These are phyloP conservation scores for Phaeosphaeria sp. DNA, from an alignment of 2,329 filamentous ascomycete genomes.

Conservation along the genomic window DNA sequence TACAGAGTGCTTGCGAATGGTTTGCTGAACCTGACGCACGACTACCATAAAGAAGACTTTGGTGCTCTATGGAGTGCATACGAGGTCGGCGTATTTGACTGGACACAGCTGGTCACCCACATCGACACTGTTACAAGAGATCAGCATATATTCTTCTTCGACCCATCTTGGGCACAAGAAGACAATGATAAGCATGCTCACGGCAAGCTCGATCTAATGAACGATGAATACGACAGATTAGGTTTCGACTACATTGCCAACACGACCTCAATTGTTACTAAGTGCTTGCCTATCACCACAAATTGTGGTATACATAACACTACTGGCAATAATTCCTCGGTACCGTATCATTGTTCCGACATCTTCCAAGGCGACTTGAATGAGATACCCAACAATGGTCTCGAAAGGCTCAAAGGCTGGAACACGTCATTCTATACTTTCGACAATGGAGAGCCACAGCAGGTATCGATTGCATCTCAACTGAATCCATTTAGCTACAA, in stretches of 20 bases:
- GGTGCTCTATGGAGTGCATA: background rate
- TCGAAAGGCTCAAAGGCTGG: constrained; percentile 3
- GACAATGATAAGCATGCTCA: background rate
- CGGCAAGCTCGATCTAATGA: background rate
- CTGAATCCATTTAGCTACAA: constrained; percentile 1
- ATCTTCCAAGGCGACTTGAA: background rate
- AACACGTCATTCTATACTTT: background rate
- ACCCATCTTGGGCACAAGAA: background rate
- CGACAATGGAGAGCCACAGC: background rate
- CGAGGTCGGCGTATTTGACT: background rate
- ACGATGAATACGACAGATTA: background rate
- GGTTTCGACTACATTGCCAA: constrained; percentile 1
- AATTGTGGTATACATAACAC: background rate
- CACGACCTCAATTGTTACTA: constrained; percentile 1
- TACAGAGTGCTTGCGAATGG: background rate
- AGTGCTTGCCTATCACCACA: background rate
- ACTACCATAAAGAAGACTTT: constrained; percentile 1
- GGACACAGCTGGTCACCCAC: background rate
- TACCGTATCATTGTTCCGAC: background rate
- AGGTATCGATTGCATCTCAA: background rate
- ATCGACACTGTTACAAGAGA: background rate
- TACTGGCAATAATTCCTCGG: background rate
- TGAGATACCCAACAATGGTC: constrained; percentile 1
- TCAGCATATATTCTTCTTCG: background rate
- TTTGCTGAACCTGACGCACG: background rate